Conservation (phyloP, 2,329 filamentous ascomycete species). For the Ramularia collo-cygni region DNA sequence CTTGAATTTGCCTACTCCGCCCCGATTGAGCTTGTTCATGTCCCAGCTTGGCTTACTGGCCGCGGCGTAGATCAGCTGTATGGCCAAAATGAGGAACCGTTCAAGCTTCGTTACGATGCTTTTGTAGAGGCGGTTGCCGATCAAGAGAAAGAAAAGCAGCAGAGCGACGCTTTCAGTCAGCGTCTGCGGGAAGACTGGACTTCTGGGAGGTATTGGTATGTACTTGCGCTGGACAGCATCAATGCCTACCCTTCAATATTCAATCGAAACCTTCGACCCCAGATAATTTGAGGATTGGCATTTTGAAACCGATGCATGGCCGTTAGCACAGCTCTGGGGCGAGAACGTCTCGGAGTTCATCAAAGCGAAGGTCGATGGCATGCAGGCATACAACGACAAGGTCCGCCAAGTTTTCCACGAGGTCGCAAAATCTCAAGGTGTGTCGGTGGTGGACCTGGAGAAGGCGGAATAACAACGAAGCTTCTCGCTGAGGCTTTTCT, state of each 20-base stretch:
- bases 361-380: background rate
- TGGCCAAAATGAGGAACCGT: background rate
- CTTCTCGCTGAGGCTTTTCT: no score
- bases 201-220: background rate
- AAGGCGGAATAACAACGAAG: no score
- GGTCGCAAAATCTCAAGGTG: background rate
- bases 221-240: background rate
- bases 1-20: slow-evolving; percentile 25
- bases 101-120: background rate
- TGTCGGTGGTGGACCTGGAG: no score
- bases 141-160: background rate
- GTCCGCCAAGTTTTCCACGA: slow-evolving; percentile 2
- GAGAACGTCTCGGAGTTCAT: slow-evolving; percentile 1
- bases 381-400: background rate
- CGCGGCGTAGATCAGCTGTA: background rate
- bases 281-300: slow-evolving; percentile 3
- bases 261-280: background rate
- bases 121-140: background rate
- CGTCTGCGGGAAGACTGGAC: background rate
- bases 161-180: background rate
- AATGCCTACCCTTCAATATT: background rate
- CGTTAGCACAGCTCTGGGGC: slow-evolving; percentile 2
- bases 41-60: background rate
- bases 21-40: background rate
- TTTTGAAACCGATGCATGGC: background rate